Evolutionary conservation across 257 asterid genomes (phyloP).

Genomic region (Primulina huaijiensis): DNA sequence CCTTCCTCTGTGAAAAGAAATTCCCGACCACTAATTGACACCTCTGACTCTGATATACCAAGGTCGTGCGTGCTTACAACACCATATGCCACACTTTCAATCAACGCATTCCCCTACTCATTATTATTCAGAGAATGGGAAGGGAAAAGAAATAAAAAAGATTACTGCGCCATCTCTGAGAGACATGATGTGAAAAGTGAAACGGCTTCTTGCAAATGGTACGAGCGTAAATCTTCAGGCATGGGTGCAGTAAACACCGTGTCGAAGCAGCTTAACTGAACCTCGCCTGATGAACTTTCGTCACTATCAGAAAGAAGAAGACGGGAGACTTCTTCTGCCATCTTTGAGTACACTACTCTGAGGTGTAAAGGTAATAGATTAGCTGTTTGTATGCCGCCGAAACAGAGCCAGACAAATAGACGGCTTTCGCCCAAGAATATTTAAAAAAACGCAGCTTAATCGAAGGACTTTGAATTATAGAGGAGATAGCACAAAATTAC

Average conservation of each 20-base stretch:
- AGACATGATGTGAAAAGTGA: constrained; percentile 62
- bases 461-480: background rate
- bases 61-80: background rate
- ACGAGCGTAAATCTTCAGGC: constrained; percentile 70
- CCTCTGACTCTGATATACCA: background rate
- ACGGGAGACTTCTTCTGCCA: constrained; percentile 82
- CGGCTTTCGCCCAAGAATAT: background rate
- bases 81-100: constrained; percentile 11
- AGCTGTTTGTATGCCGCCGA: background rate
- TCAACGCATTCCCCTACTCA: constrained; percentile 3
- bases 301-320: constrained; percentile 60
- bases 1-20: constrained; percentile 8
- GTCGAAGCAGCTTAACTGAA: constrained; percentile 60
- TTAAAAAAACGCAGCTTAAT: background rate
- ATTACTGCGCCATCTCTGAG: constrained; percentile 44
- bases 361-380: constrained; percentile 22
- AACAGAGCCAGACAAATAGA: background rate
- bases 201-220: constrained; percentile 76
- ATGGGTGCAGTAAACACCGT: constrained; percentile 70
- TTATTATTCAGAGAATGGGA: background rate
- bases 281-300: constrained; percentile 47
- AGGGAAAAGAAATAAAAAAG: background rate
- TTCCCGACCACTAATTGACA: constrained; percentile 1
- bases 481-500: background rate
- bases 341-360: constrained; percentile 87